A percentile compares a stretch with the other conserved stretches of the same genome.
phyloP scores from a whole-genome alignment of 345 rosid species.

The Iberis pinnata region DNA sequence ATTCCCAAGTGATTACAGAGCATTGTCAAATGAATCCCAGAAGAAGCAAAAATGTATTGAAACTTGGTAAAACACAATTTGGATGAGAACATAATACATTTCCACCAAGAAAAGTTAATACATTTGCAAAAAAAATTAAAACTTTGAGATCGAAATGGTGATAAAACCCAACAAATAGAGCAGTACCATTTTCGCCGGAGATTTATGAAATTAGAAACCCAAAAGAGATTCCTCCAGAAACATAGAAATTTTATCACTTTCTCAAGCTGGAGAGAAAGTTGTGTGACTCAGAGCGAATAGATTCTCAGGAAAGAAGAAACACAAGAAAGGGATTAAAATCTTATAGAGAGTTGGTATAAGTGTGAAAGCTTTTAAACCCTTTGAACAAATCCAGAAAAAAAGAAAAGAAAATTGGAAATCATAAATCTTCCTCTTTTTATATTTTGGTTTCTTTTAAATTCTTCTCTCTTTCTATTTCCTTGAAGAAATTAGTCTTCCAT shows the following conservation, averaged over 20 bases:
- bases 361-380: constrained; percentile 37
- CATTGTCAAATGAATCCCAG: constrained; percentile 12
- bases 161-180: neutral
- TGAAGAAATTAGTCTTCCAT: constrained; percentile 11
- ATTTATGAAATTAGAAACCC: constrained; percentile 22
- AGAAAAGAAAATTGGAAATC: constrained; percentile 32
- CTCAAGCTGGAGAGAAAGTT: constrained; percentile 18
- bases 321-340: constrained; percentile 2
- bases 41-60: constrained; percentile 12
- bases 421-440: constrained; percentile 31
- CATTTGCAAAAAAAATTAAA: constrained; percentile 18
- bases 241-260: constrained; percentile 33
- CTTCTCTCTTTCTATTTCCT: constrained; percentile 14
- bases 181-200: constrained; percentile 26
- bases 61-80: neutral
- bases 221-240: constrained; percentile 3
- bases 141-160: constrained; percentile 13
- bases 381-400: constrained; percentile 16
- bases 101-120: neutral
- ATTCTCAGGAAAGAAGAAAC: neutral
- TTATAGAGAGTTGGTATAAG: constrained; percentile 20
- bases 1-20: constrained; percentile 1
- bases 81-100: neutral
- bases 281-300: constrained; percentile 14
- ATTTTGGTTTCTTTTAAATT: constrained; percentile 21